These are phyloP conservation scores for Syncephalis plumigaleata DNA, from an alignment of 371 early-diverging fungal genomes.

Conservation along the genomic window DNA sequence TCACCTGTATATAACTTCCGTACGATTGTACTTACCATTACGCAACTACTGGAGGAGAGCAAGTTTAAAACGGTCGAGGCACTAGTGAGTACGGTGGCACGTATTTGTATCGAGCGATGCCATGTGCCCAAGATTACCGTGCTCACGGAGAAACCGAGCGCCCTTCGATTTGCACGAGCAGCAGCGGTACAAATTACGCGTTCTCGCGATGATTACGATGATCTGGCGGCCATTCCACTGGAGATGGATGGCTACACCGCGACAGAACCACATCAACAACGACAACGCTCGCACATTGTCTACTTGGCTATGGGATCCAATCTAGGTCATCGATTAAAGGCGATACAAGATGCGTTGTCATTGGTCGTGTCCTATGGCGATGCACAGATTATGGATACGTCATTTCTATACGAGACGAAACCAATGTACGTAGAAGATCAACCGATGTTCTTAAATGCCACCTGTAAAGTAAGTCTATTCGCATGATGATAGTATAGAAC, in stretches of 20 bases:
- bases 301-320: conserved; percentile 88
- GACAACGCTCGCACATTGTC: conserved; percentile 16
- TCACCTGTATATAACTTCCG: conserved; percentile 45
- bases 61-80: conserved; percentile 74
- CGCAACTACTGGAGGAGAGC: conserved; percentile 46
- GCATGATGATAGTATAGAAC: too few relatives aligned
- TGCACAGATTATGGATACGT: conserved; percentile 69
- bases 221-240: background rate
- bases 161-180: conserved; percentile 75
- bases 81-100: conserved; percentile 51
- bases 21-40: conserved; percentile 63
- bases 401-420: conserved; percentile 88
- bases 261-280: background rate
- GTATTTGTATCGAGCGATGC: conserved; percentile 59
- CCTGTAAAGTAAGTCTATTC: conserved; percentile 67
- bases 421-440: conserved; percentile 94
- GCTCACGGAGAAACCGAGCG: conserved; percentile 80
- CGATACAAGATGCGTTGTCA: conserved; percentile 60
- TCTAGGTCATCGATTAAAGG: conserved; percentile 61
- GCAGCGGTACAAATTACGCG: conserved; percentile 78
- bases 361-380: conserved; percentile 25
- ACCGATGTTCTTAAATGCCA: conserved; percentile 80
- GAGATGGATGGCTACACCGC: background rate
- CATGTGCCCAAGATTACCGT: conserved; percentile 70
- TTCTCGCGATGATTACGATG: conserved; percentile 16